Conservation (phyloP, 768 basidiomycete species). For the Russula ochroleuca region DNA sequence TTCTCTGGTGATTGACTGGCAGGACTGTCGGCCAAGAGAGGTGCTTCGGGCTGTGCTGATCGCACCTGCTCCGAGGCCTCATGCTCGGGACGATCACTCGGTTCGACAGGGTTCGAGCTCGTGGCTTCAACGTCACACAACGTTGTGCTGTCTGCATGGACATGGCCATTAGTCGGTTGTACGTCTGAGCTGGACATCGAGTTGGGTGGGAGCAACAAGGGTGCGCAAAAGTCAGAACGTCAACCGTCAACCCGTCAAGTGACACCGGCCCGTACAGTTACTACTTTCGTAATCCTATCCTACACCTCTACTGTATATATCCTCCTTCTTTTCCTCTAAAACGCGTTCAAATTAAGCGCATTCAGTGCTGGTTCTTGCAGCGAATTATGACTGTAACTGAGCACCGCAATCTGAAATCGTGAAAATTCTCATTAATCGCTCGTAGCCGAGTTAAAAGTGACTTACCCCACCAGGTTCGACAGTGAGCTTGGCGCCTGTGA, state of each 20-base stretch:
- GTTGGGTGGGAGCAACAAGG: neutral
- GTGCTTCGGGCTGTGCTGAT: constrained; percentile 23
- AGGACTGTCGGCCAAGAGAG: constrained; percentile 12
- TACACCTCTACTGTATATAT: neutral
- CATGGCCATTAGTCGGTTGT: constrained; percentile 7
- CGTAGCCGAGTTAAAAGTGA: constrained; percentile 4
- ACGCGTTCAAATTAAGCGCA: constrained; percentile 55
- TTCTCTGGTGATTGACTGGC: constrained; percentile 29
- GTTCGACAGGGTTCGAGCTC: constrained; percentile 2
- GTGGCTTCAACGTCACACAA: constrained; percentile 32
- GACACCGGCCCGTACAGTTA: constrained; percentile 10
- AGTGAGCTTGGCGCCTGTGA: constrained; percentile 20
- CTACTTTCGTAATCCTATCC: neutral
- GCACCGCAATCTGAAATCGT: constrained; percentile 56
- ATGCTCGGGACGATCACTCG: constrained; percentile 8
- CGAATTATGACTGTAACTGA: constrained; percentile 80
- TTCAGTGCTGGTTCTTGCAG: constrained; percentile 74
- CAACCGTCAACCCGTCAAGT: constrained; percentile 3
- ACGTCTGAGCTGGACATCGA: constrained; percentile 18
- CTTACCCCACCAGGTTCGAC: constrained; percentile 27
- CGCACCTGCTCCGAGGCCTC: constrained; percentile 24
- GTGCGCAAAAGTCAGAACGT: too few species aligned
- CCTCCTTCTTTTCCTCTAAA: constrained; percentile 4
- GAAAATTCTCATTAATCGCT: neutral
- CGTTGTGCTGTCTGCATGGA: neutral